phyloP scores from a whole-genome alignment of 2,329 filamentous ascomycete species.

The Talaromyces sp. region DNA sequence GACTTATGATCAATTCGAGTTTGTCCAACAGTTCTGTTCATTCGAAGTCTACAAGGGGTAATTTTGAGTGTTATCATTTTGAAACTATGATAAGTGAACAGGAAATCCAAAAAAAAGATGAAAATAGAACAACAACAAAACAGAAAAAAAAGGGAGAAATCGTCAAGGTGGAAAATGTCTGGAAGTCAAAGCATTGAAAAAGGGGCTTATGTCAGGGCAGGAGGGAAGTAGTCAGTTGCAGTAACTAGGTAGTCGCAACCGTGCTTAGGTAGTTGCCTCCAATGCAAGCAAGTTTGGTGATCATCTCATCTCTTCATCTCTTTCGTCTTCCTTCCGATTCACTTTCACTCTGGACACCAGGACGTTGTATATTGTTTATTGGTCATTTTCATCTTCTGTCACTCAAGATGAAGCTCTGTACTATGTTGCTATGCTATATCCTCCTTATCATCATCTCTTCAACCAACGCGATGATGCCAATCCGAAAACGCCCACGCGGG shows the following conservation, averaged over 20 bases:
- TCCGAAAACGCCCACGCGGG: slow-evolving; percentile 6
- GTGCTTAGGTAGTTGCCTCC: slow-evolving; percentile 1
- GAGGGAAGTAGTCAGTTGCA: background rate
- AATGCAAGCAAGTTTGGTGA: background rate
- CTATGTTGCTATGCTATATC: background rate
- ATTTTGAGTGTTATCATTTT: background rate
- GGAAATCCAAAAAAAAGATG: background rate
- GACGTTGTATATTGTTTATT: background rate
- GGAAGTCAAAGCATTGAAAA: background rate
- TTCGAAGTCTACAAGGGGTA: no score
- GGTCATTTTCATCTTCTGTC: background rate
- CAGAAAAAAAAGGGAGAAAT: background rate
- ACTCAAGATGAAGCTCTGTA: background rate
- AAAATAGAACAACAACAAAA: background rate
- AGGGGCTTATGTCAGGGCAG: background rate
- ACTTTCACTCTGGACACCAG: background rate
- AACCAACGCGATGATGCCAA: background rate
- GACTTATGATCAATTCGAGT: no score
- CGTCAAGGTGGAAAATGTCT: background rate
- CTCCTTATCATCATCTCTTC: background rate
- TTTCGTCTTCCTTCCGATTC: background rate
- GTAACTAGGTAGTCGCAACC: background rate
- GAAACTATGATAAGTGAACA: background rate
- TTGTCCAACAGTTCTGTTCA: no score
- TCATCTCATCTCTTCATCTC: background rate